These are phyloP conservation scores for Moricandia moricandioides DNA, from an alignment of 345 rosid species.

Conservation along the genomic window DNA sequence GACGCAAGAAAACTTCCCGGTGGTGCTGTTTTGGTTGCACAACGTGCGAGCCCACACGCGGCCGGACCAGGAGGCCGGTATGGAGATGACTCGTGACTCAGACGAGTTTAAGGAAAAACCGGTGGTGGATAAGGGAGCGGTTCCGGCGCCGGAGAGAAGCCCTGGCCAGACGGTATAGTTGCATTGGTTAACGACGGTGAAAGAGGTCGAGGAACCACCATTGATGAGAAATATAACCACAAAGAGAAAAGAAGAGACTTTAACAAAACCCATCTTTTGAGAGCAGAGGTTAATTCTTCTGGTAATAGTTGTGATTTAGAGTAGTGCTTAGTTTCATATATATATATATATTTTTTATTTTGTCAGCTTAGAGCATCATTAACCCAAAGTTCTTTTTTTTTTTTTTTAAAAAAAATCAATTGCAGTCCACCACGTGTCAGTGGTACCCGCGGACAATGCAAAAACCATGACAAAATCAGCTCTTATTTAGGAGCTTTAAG, in stretches of 20 bases:
- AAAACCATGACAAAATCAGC: too few relatives aligned
- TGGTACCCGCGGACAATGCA: too few relatives aligned
- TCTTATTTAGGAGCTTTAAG: too few relatives aligned
- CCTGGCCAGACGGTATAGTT: slow-evolving; percentile 61
- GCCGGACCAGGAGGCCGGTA: slow-evolving; percentile 57
- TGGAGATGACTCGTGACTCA: slow-evolving; percentile 35
- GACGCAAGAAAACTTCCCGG: slow-evolving; percentile 50
- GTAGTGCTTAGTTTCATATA: background rate
- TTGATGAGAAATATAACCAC: background rate
- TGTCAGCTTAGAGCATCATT: too few relatives aligned
- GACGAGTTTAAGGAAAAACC: slow-evolving; percentile 51
- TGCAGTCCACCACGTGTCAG: too few relatives aligned
- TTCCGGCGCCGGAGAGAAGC: slow-evolving; percentile 52
- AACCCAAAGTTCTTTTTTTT: too few relatives aligned
- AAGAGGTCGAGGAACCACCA: slow-evolving; percentile 32
- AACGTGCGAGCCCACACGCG: slow-evolving; percentile 60
- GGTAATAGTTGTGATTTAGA: background rate
- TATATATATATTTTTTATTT: too few relatives aligned
- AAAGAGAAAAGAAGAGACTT: slow-evolving; percentile 18
- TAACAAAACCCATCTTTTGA: background rate
- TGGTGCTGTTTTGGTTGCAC: slow-evolving; percentile 44
- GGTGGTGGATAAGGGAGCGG: slow-evolving; percentile 45
- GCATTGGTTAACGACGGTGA: slow-evolving; percentile 52
- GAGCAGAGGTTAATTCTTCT: background rate
- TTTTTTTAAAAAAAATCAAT: too few relatives aligned